A percentile compares a stretch with the other conserved stretches of the same genome.
phyloP scores from a whole-genome alignment of 1,284 basidiomycete genomes.

The Rhizopogon hawkerae region DNA sequence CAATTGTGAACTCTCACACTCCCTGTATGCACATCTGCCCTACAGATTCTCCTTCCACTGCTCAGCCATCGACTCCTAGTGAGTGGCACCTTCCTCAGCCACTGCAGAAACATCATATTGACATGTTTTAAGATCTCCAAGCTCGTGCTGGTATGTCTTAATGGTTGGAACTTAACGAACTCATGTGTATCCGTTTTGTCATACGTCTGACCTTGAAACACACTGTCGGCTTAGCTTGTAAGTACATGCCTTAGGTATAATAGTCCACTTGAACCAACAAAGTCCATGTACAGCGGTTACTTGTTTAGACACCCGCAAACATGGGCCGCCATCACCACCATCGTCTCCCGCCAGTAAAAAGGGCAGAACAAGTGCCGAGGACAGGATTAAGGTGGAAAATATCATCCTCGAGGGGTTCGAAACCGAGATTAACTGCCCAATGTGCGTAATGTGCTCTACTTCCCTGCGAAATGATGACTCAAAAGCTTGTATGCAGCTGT shows the following conservation, averaged over 20 bases:
- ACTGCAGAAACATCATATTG: not conserved
- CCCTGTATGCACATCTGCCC: not conserved
- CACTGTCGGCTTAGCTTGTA: not conserved
- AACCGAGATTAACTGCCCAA: conserved; percentile 47
- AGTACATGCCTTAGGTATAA: not conserved
- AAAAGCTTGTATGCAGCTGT: conserved; percentile 32
- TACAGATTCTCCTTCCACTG: not conserved
- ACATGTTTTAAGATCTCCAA: not conserved
- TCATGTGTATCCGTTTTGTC: not conserved
- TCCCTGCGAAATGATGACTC: conserved; percentile 2
- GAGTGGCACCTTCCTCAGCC: not conserved
- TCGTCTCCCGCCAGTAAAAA: conserved; percentile 11
- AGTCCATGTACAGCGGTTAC: not conserved
- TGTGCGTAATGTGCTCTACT: conserved; percentile 31
- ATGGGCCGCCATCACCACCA: conserved; percentile 2
- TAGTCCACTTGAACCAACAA: not conserved
- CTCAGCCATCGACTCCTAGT: not conserved
- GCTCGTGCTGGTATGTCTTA: not conserved
- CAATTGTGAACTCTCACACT: not conserved
- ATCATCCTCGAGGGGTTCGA: conserved; percentile 33
- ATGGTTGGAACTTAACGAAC: not conserved
- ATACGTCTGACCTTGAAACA: not conserved
- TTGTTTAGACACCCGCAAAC: not conserved
- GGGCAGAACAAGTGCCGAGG: conserved; percentile 19
- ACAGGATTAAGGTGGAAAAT: conserved; percentile 7